Evolutionary conservation across 768 basidiomycete genomes (phyloP).

Genomic region (Lactarius evosmus): DNA sequence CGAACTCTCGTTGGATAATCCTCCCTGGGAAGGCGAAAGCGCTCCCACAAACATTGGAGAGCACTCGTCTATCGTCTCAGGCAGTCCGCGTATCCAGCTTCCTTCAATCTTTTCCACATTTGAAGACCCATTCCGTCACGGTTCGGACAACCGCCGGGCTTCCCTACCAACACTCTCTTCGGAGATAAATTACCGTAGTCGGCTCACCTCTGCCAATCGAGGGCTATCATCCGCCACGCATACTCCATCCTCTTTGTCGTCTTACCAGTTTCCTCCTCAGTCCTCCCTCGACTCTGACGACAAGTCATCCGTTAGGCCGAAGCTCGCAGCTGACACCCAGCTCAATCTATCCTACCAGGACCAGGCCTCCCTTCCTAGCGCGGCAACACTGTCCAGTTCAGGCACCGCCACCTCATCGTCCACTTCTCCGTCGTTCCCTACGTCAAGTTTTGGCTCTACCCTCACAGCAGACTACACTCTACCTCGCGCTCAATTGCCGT

Average conservation of each 20-base stretch:
- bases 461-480: constrained; percentile 43
- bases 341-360: constrained; percentile 48
- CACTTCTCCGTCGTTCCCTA: constrained; percentile 27
- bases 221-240: constrained; percentile 25
- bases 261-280: constrained; percentile 57
- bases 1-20: constrained; percentile 30
- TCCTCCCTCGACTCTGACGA: constrained; percentile 42
- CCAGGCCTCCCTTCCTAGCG: constrained; percentile 48
- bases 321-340: constrained; percentile 48
- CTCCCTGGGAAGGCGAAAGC: constrained; percentile 31
- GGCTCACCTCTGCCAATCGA: constrained; percentile 52
- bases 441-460: constrained; percentile 45
- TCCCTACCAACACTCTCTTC: constrained; percentile 61
- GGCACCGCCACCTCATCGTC: constrained; percentile 27
- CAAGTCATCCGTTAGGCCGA: constrained; percentile 41
- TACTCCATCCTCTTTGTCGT: constrained; percentile 38
- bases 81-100: constrained; percentile 57
- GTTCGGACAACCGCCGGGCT: constrained; percentile 53
- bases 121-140: constrained; percentile 49
- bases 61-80: constrained; percentile 42
- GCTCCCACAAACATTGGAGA: constrained; percentile 30
- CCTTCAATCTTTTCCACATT: constrained; percentile 73
- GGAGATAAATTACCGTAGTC: constrained; percentile 45
- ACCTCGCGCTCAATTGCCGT: constrained; percentile 52
- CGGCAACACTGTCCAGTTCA: constrained; percentile 36